A percentile compares a stretch with the other conserved stretches of the same genome.
Conservation (phyloP, 2,329 filamentous ascomycete genomes). For the Trematosphaeria pertusa region DNA sequence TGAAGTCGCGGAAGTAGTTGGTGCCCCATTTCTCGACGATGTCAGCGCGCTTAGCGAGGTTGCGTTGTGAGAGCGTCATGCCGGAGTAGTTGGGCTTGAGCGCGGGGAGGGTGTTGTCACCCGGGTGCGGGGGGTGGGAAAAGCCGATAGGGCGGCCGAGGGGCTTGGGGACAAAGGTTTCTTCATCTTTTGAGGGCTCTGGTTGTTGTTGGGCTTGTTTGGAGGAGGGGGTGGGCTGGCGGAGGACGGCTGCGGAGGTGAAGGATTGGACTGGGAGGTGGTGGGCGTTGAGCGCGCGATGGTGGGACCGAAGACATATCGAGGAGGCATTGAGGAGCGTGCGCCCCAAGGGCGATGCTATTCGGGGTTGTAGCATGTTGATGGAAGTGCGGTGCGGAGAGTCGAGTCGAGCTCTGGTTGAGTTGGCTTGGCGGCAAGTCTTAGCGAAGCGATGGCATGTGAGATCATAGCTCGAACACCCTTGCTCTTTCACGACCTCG, state of each 20-base stretch:
- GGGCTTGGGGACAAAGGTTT: conserved; percentile 58
- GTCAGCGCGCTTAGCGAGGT: conserved; percentile 76
- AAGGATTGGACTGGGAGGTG: conserved; percentile 27
- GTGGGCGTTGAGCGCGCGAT: conserved; percentile 15
- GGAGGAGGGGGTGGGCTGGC: conserved; percentile 20
- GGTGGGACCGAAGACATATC: conserved; percentile 26
- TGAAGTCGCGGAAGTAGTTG: conserved; percentile 96
- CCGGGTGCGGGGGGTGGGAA: conserved; percentile 71
- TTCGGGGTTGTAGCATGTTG: conserved; percentile 43
- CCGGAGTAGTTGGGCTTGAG: conserved; percentile 39
- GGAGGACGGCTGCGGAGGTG: conserved; percentile 31
- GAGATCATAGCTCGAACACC: too few relatives aligned
- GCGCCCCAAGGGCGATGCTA: conserved; percentile 26
- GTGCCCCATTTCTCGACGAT: conserved; percentile 79
- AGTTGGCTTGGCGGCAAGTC: too few relatives aligned
- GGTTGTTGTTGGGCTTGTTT: conserved; percentile 13
- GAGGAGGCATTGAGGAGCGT: conserved; percentile 18
- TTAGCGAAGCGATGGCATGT: too few relatives aligned
- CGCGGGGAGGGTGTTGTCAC: conserved; percentile 84
- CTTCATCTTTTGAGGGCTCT: conserved; percentile 19
- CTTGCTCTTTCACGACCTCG: too few relatives aligned
- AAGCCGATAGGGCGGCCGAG: conserved; percentile 82
- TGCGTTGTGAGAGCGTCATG: conserved; percentile 51
- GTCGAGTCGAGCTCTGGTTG: too few relatives aligned
- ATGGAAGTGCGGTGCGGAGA: too few relatives aligned